Conservation (phyloP, 2,329 filamentous ascomycete species). For the Colletotrichum sp. region DNA sequence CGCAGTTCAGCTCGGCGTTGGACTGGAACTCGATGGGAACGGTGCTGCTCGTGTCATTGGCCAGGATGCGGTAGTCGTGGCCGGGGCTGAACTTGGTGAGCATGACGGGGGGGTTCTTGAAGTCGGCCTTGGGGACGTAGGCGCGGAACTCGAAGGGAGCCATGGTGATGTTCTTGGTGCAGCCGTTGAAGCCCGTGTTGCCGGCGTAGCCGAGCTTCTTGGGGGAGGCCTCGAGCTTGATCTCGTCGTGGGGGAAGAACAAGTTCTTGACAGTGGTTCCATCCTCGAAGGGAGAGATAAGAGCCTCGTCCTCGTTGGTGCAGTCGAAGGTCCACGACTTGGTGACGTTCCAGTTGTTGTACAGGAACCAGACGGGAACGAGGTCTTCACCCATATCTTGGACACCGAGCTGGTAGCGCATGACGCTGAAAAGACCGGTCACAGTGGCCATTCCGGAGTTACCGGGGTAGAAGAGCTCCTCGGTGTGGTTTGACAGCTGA, state of each 20-base stretch:
- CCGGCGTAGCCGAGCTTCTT: constrained; percentile 52
- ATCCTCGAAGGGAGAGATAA: constrained; percentile 61
- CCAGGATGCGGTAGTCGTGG: constrained; percentile 64
- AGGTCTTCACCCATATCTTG: constrained; percentile 46
- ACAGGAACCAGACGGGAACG: constrained; percentile 60
- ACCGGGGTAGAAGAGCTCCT: constrained; percentile 48
- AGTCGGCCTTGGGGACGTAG: constrained; percentile 59
- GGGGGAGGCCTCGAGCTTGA: constrained; percentile 50
- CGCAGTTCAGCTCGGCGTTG: constrained; percentile 65
- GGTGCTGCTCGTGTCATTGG: constrained; percentile 28
- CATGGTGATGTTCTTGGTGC: constrained; percentile 57
- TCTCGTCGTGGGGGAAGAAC: constrained; percentile 66
- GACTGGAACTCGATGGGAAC: constrained; percentile 59
- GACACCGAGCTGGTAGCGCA: constrained; percentile 49
- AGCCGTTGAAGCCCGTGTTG: constrained; percentile 57
- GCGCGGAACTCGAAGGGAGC: constrained; percentile 63
- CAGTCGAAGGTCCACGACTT: constrained; percentile 64
- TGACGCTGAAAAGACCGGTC: constrained; percentile 64
- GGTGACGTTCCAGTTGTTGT: constrained; percentile 52
- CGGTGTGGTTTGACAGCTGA: constrained; percentile 61
- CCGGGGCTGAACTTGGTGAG: constrained; percentile 66
- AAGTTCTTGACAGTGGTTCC: constrained; percentile 66
- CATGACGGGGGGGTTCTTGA: constrained; percentile 57
- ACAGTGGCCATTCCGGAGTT: constrained; percentile 60
- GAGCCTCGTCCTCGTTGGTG: constrained; percentile 42